These are phyloP conservation scores for Penicillium crystallinum DNA, from an alignment of 495 filamentous ascomycete species.

Conservation along the genomic window DNA sequence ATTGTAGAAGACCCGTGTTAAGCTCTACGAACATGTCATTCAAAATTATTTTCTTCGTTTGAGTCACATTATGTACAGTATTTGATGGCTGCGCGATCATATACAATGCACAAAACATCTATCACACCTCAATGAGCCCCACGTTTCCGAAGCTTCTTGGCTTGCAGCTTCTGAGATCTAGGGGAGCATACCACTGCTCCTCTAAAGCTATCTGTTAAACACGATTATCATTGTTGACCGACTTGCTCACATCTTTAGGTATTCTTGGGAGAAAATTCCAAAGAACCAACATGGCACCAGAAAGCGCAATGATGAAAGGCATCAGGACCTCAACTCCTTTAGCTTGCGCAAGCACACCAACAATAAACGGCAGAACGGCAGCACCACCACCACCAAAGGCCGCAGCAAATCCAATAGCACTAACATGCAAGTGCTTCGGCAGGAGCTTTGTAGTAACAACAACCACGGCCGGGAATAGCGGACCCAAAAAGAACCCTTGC, in stretches of 20 bases:
- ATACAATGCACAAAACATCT: neutral
- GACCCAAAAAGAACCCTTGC: slow-evolving; percentile 62
- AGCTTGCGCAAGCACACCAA: slow-evolving; percentile 73
- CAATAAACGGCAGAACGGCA: slow-evolving; percentile 71
- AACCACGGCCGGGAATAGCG: slow-evolving; percentile 66
- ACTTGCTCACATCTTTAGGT: neutral
- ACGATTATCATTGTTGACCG: neutral
- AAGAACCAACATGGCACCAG: slow-evolving; percentile 43
- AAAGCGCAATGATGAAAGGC: slow-evolving; percentile 62
- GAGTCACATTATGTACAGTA: no score
- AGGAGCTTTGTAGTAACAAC: slow-evolving; percentile 71
- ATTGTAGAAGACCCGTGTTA: no score
- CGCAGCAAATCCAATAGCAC: slow-evolving; percentile 73
- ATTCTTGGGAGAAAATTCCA: slow-evolving; percentile 4
- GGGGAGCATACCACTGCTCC: neutral
- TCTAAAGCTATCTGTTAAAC: neutral
- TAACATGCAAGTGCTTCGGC: slow-evolving; percentile 68
- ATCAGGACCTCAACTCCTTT: slow-evolving; percentile 71
- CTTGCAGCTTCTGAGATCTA: neutral
- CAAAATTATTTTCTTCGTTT: no score
- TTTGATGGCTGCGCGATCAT: no score
- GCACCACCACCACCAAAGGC: slow-evolving; percentile 74
- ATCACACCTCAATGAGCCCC: neutral
- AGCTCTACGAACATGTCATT: neutral
- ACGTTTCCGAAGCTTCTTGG: neutral